A percentile compares a stretch with the other conserved stretches of the same genome.
Conservation (phyloP, 495 filamentous ascomycete genomes). For the Penicillium steckii region DNA sequence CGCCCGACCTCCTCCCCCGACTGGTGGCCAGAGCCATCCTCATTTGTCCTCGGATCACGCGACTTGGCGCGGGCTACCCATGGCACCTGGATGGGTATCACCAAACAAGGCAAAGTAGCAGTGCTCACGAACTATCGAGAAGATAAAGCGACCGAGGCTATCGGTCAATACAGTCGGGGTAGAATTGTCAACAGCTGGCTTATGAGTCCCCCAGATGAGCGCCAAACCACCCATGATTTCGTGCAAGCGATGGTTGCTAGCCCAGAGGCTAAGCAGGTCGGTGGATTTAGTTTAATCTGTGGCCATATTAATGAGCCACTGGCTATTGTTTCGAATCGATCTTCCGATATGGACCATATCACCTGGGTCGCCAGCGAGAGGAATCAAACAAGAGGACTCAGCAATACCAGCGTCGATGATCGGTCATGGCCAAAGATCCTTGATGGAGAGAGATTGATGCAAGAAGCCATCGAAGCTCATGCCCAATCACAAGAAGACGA, state of each 20-base stretch:
- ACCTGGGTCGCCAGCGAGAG: slow-evolving; percentile 66
- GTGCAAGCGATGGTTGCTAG: slow-evolving; percentile 62
- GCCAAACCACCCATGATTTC: slow-evolving; percentile 57
- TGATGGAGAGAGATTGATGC: slow-evolving; percentile 51
- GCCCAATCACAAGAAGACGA: slow-evolving; percentile 51
- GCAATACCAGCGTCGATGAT: slow-evolving; percentile 78
- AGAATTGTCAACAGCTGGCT: slow-evolving; percentile 87
- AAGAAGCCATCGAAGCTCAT: slow-evolving; percentile 45
- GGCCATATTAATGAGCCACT: slow-evolving; percentile 76
- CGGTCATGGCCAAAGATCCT: slow-evolving; percentile 81
- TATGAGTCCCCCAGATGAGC: slow-evolving; percentile 32
- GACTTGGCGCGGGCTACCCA: slow-evolving; percentile 64
- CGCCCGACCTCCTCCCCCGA: slow-evolving; percentile 80
- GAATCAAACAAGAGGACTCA: slow-evolving; percentile 74
- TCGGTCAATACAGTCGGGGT: slow-evolving; percentile 69
- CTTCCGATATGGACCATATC: slow-evolving; percentile 49
- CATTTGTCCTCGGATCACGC: slow-evolving; percentile 63
- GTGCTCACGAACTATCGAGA: slow-evolving; percentile 95
- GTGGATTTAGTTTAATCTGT: slow-evolving; percentile 91
- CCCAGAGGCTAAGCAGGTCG: slow-evolving; percentile 57
- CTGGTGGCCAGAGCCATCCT: slow-evolving; percentile 73
- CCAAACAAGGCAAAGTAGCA: slow-evolving; percentile 77
- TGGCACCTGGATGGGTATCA: slow-evolving; percentile 95
- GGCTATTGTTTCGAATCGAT: slow-evolving; percentile 89
- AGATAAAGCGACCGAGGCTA: slow-evolving; percentile 44